These are phyloP conservation scores for Serendipita sp. DNA, from an alignment of 768 basidiomycete genomes.

Conservation along the genomic window DNA sequence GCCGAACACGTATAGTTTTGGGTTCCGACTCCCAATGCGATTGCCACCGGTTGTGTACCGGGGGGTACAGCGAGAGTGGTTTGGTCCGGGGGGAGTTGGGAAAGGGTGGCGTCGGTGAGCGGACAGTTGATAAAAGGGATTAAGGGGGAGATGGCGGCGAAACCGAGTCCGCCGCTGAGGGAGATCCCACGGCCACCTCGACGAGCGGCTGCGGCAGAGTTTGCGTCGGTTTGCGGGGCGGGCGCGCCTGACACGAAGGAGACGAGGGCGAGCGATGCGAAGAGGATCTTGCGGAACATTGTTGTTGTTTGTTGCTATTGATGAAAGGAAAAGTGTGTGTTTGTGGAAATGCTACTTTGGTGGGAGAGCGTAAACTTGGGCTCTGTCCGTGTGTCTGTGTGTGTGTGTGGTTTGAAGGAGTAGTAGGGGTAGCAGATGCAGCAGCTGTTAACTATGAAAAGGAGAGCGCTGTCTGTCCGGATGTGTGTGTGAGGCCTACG, in stretches of 20 bases:
- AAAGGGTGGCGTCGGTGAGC: background rate
- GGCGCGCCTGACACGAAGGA: background rate
- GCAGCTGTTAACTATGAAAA: background rate
- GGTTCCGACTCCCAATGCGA: conserved; percentile 17
- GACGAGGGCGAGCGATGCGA: background rate
- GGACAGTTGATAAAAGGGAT: background rate
- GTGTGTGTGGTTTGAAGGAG: too few species aligned
- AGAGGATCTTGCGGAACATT: too few species aligned
- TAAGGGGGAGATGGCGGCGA: background rate
- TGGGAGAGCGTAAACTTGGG: too few species aligned
- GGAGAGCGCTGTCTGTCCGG: too few species aligned
- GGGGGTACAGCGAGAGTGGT: background rate
- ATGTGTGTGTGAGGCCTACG: too few species aligned
- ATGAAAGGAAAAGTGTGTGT: background rate
- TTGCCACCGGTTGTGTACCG: background rate
- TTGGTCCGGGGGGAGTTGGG: background rate
- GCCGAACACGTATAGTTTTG: conserved; percentile 24
- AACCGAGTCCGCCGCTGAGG: background rate
- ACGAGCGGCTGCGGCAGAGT: background rate
- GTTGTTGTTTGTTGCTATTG: background rate
- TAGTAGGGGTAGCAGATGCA: too few species aligned
- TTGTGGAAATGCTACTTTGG: background rate
- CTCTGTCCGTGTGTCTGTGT: too few species aligned
- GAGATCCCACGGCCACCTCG: background rate
- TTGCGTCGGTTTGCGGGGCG: background rate